Evolutionary conservation across 2,329 filamentous ascomycete genomes (phyloP), one percentile per base, ranked within the genome.

Genomic region (Aspergillus oerlinghausenensis): DNA sequence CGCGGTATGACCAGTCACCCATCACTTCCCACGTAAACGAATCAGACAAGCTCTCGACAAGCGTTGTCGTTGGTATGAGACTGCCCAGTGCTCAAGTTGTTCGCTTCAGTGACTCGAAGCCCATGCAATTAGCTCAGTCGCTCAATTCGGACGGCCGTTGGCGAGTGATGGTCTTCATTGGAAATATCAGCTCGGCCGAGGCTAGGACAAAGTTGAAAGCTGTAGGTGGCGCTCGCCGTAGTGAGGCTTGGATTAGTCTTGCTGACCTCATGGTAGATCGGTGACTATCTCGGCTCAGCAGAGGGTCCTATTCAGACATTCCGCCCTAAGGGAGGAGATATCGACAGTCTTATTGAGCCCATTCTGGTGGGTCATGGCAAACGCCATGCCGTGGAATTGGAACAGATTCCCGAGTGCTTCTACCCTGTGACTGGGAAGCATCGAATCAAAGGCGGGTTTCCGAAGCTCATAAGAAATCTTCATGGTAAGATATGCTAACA

Each of bases 51-150:
- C 63, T 71, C 45, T 79, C 70, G 2, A 71, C 47, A 48, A 74
- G 69, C 50, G 63, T 75, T 11, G 63, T 65, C 1, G 76, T 81
- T 2, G 79, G 79, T 0, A 80, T 80, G 77, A 66, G 79, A 29
- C 72, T 81, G 40, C 79, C 78, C 0, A 85, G 77, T 55, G 78
- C 82, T 0, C 83, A 84, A 63, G 82, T 87, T 0, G 79, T 87
- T 19, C 74, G 84, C 4, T 80, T 82, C 56, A 82, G 80, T 49
- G 85, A 88, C 62, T 84, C 83, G 1, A 81, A 80, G 57, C 77
- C 81, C 0, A 70, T 85, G 71, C 83, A 82, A 56, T 64, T 83
- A 23, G 73, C 77, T 54, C 71, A 70, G 50, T 75, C 79, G 1
- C 60, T 87, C 42, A 77, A 73, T 19, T 79, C 83, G 1, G 79